Percentiles rank a stretch among this genome's conserved stretches.
These are phyloP conservation scores for Murraya paniculata DNA, from an alignment of 345 rosid species.

Conservation along the genomic window DNA sequence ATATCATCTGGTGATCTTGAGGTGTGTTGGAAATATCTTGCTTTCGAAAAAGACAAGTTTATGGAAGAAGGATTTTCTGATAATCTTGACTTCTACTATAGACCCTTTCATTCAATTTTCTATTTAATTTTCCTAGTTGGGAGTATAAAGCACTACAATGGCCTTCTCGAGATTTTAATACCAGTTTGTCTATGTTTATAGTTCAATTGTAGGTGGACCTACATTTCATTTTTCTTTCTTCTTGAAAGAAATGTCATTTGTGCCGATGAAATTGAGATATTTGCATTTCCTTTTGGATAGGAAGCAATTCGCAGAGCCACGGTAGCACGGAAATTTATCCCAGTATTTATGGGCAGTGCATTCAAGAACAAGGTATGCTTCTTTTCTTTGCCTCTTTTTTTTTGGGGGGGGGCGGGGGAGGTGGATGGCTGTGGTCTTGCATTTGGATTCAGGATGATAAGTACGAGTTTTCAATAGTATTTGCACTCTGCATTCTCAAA, in stretches of 20 bases:
- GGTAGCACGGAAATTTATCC: slow-evolving; percentile 82
- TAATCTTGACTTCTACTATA: neutral
- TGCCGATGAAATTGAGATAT: slow-evolving; percentile 3
- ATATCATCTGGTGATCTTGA: slow-evolving; percentile 75
- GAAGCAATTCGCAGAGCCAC: slow-evolving; percentile 96
- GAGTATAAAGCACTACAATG: neutral
- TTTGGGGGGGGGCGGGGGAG: neutral
- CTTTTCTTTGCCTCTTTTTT: neutral
- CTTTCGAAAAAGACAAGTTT: neutral
- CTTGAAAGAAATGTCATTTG: neutral
- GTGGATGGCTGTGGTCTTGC: neutral
- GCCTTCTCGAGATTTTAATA: neutral
- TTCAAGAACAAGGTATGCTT: slow-evolving; percentile 89
- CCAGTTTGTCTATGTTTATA: neutral
- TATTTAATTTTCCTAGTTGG: neutral
- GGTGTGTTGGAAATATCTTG: slow-evolving; percentile 39
- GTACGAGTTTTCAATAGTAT: neutral
- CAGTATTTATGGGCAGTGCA: slow-evolving; percentile 99
- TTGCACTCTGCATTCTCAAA: neutral
- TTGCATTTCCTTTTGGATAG: slow-evolving; percentile 35
- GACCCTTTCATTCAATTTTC: neutral
- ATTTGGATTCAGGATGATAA: neutral
- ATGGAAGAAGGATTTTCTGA: slow-evolving; percentile 1
- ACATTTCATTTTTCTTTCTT: slow-evolving; percentile 2
- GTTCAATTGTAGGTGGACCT: neutral